phyloP scores from a whole-genome alignment of 2,329 filamentous ascomycete species.

The Neonectria ditissima region DNA sequence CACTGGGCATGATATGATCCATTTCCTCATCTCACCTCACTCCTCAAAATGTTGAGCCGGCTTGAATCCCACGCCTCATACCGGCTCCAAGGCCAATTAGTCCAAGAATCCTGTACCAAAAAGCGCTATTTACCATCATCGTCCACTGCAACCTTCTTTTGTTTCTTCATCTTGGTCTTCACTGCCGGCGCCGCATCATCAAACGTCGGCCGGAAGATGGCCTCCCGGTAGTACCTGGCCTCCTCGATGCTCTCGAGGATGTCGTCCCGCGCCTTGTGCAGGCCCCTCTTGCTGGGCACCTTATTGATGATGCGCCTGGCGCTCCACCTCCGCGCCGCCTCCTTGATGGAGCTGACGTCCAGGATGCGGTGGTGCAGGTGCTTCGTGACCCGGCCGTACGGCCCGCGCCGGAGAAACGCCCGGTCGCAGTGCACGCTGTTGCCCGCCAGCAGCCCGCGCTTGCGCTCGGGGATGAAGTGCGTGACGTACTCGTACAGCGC shows the following conservation, averaged over 20 bases:
- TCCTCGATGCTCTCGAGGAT: conserved; percentile 96
- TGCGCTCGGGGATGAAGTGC: conserved; percentile 73
- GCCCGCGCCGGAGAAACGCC: conserved; percentile 79
- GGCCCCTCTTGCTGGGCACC: conserved; percentile 77
- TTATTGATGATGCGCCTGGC: conserved; percentile 57
- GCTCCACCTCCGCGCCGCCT: conserved; percentile 87
- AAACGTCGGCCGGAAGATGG: conserved; percentile 68
- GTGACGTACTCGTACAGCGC: conserved; percentile 83
- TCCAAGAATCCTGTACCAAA: background rate
- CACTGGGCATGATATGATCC: background rate
- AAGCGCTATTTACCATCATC: background rate
- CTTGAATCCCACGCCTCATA: background rate
- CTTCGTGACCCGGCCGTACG: conserved; percentile 79
- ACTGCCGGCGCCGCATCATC: conserved; percentile 36
- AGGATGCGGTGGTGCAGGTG: conserved; percentile 91
- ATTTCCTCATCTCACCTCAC: background rate
- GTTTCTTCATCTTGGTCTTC: conserved; percentile 39
- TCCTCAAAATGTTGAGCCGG: background rate
- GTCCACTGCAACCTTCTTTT: conserved; percentile 9
- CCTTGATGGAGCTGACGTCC: conserved; percentile 93
- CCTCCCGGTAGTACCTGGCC: conserved; percentile 82
- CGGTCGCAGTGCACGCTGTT: conserved; percentile 94
- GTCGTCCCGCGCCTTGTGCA: conserved; percentile 88
- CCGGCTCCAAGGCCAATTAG: background rate
- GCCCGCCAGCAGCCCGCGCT: conserved; percentile 82